Base-by-base conservation (phyloP, 75 land plant genomes). In the Gnetum montanum region DNA sequence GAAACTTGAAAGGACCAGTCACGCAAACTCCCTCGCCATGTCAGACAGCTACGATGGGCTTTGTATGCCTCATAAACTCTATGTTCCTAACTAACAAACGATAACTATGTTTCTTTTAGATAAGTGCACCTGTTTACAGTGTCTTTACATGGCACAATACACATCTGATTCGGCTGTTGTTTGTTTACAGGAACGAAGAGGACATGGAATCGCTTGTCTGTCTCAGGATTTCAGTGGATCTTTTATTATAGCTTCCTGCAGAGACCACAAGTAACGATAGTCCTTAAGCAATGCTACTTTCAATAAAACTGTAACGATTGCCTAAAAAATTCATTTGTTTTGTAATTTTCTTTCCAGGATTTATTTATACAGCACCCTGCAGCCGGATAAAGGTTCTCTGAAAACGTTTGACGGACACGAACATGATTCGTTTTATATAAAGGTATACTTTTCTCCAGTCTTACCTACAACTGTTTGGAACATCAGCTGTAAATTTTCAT, bases 151-250 rank as follows among this genome's bases (percentile, higher is more conserved):
- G n/a, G n/a, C n/a, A n/a, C n/a, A n/a, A n/a, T n/a, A n/a, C n/a
- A n/a, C n/a, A n/a, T n/a, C n/a, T n/a, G n/a, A n/a, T n/a, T n/a
- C n/a, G n/a, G n/a, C n/a, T 31, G 1, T 24, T 51, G 37, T 8
- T 24, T 23, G 8, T 47, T n/a, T 26, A 10, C 75, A 90, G 96
- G 76, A 64, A 43, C 69, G 48, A 57, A 41, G 78, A 45, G 54
- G 63, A 20, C 97, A 91, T 70, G 97, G 97, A 22, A 74, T 91
- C 64, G 57, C 87, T 55, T 64, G 85, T 54, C 76, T 91, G 36
- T 84, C 97, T 24, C 93, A 78, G 52, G 88, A 84, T 81, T 63
- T 60, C 16, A 73, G 57, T 62, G 88, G 97, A 6, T 60, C 70
- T n/a, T 73, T 58, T 52, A 54, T 91, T 44, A 70, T 90, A 33